These are phyloP conservation scores for Naematelia aurantialba DNA, from an alignment of 768 basidiomycete species.

Conservation along the genomic window DNA sequence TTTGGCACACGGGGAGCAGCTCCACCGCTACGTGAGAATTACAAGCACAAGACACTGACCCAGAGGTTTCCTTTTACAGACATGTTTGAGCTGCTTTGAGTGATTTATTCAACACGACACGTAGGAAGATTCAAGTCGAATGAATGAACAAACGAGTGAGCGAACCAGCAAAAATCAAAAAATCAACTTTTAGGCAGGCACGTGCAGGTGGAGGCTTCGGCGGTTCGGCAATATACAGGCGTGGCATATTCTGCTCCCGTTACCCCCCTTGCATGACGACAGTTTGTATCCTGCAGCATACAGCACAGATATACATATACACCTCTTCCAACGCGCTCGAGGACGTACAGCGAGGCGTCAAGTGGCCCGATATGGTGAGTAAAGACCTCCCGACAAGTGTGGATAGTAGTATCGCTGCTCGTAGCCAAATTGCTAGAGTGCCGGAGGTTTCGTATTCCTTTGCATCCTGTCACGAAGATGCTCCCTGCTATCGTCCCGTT, in stretches of 20 bases:
- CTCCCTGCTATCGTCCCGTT: background rate
- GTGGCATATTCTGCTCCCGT: slow-evolving; percentile 5
- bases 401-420: too few species aligned
- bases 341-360: background rate
- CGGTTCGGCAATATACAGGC: background rate
- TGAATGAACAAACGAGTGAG: background rate
- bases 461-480: too few species aligned
- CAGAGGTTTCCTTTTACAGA: slow-evolving; percentile 38
- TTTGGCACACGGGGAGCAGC: background rate
- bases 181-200: slow-evolving; percentile 9
- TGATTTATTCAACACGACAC: background rate
- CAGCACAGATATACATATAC: background rate
- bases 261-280: background rate
- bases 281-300: too few species aligned
- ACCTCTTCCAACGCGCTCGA: background rate
- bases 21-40: background rate
- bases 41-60: slow-evolving; percentile 22
- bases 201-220: background rate
- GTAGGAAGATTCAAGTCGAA: background rate
- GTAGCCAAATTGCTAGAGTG: too few species aligned
- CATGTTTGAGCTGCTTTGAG: slow-evolving; percentile 27
- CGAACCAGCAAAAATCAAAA: background rate
- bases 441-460: too few species aligned
- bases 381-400: background rate
- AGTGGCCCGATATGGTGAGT: slow-evolving; percentile 7